Base-by-base conservation (phyloP, 2,329 filamentous ascomycete genomes). In the Aspergillus sp. region DNA sequence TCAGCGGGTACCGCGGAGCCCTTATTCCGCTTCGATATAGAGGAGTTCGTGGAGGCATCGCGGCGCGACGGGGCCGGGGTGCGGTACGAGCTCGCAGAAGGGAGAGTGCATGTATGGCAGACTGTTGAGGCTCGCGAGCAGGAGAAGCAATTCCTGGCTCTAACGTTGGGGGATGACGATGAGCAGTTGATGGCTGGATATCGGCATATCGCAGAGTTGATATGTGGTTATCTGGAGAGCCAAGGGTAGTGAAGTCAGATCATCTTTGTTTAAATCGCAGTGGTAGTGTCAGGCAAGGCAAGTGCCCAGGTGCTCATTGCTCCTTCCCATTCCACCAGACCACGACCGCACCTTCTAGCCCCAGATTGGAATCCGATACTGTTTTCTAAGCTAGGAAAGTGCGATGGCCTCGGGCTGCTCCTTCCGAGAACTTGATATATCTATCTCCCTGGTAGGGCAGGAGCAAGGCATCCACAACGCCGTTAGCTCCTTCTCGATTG, bases 171-270 rank as follows among this genome's bases (percentile, higher is more conserved):
- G 6, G 45, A 54, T 15, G 46, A 58, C 39, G 17, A 59, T 37
- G 14, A 21, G 14, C 40, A 14, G 40, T 33, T 61, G 49, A 56
- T 61, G 52, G 9, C 24, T 24, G 59, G 59, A 49, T 61, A 61
- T 61, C 56, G 49, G 41, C 49, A 52, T 52, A 51, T 61, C 21
- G 59, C 59, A 35, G 73, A 66, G 27, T 67, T 68, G 11, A 87
- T 76, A 40, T 27, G n/a, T 24, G 43, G 19, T 39, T 54, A 27
- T 39, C 40, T 58, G 40, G 45, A 40, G 23, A 31, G 39, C 19
- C 21, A 19, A 17, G 31, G 39, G 12, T 40, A 40, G 19, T 15
- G 2, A 15, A 27, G 12, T 24, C 12, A 37, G 12, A 7, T 14
- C 8, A n/a, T 37, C 12, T 14, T 37, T 37, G 35, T 37, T 31